These are phyloP conservation scores for Ceratobasidium theobromae DNA, from an alignment of 1,284 basidiomycete genomes.

Conservation along the genomic window DNA sequence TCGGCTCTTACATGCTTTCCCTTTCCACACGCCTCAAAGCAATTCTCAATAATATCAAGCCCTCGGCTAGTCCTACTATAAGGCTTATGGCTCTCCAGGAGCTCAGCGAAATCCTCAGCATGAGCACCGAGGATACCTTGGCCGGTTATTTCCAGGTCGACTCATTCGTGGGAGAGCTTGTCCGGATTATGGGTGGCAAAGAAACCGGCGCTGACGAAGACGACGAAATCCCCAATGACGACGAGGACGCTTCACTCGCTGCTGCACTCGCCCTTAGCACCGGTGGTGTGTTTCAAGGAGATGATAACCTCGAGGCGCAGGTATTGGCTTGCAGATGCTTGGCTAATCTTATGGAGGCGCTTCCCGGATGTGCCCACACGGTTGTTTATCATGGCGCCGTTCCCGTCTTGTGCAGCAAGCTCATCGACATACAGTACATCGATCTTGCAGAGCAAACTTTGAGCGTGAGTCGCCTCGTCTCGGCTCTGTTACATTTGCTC, in stretches of 20 bases:
- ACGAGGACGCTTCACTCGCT: conserved; percentile 83
- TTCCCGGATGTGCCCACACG: conserved; percentile 91
- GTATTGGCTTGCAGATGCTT: conserved; percentile 91
- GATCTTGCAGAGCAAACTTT: conserved; percentile 95
- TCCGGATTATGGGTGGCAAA: conserved; percentile 87
- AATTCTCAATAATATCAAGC: conserved; percentile 86
- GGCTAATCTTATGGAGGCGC: conserved; percentile 94
- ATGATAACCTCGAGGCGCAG: conserved; percentile 84
- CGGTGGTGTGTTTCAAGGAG: conserved; percentile 56
- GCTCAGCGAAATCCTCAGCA: conserved; percentile 90
- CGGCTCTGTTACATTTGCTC: conserved; percentile 32
- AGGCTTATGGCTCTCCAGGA: conserved; percentile 91
- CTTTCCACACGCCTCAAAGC: conserved; percentile 84
- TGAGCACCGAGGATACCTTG: conserved; percentile 96
- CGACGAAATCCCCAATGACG: conserved; percentile 52
- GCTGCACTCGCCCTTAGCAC: conserved; percentile 71
- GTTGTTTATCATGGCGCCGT: conserved; percentile 95
- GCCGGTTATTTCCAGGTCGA: conserved; percentile 94
- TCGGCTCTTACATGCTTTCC: conserved; percentile 89
- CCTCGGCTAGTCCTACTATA: conserved; percentile 74
- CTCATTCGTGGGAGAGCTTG: conserved; percentile 88
- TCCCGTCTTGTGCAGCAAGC: conserved; percentile 90
- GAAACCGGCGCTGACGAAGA: conserved; percentile 33
- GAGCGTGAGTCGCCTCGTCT: conserved; percentile 64
- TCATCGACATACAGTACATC: conserved; percentile 94